These are phyloP conservation scores for California macrophylla DNA, from an alignment of 441 rosid species.

Conservation along the genomic window DNA sequence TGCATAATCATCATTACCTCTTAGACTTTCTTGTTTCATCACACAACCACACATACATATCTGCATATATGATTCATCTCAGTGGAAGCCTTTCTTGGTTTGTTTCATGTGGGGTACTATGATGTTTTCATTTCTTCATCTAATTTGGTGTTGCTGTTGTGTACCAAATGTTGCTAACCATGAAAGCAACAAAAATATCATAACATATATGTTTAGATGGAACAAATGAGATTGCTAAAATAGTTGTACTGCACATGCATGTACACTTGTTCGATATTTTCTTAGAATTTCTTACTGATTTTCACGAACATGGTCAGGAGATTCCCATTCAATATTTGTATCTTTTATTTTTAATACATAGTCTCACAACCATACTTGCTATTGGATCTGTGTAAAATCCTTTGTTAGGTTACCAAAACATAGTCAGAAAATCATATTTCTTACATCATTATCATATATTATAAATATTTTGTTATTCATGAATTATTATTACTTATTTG, in stretches of 20 bases:
- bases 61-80: slow-evolving; percentile 1
- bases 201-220: neutral
- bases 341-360: neutral
- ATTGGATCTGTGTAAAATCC: neutral
- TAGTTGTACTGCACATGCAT: neutral
- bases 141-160: neutral
- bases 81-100: neutral
- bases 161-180: neutral
- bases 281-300: neutral
- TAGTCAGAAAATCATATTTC: neutral
- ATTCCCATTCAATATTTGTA: neutral
- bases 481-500: neutral
- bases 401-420: neutral
- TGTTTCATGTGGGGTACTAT: neutral
- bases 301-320: neutral
- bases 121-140: neutral
- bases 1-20: neutral
- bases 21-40: neutral
- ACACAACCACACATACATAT: neutral
- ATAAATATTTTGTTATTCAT: neutral
- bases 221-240: neutral
- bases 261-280: neutral
- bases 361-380: neutral
- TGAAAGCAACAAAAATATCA: neutral
- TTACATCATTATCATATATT: neutral